A percentile compares a stretch with the other conserved stretches of the same genome.
Conservation (phyloP, 2,329 filamentous ascomycete species). For the Tolypocladium pustulatum region DNA sequence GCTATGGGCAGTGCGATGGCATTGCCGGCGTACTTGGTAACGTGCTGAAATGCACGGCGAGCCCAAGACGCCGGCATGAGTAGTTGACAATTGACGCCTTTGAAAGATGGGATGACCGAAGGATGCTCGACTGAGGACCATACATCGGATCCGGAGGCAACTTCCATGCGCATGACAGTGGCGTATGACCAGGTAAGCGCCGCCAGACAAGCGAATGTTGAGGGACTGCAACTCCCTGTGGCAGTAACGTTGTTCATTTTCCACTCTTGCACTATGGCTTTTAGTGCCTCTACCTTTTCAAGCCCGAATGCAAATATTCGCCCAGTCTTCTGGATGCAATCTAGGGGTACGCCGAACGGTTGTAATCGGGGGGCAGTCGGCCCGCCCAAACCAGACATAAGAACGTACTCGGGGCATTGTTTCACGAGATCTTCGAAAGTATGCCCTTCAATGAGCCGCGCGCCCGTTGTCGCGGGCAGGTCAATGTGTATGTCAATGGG, state of each 20-base stretch:
- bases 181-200: conserved; percentile 29
- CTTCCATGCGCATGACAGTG: conserved; percentile 18
- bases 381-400: conserved; percentile 20
- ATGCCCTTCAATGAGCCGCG: conserved; percentile 6
- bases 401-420: conserved; percentile 27
- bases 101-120: background rate
- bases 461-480: conserved; percentile 11
- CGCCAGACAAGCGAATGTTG: conserved; percentile 29
- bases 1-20: conserved; percentile 28
- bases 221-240: conserved; percentile 3
- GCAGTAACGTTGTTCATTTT: background rate
- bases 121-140: background rate
- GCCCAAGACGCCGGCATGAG: conserved; percentile 33
- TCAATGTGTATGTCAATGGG: conserved; percentile 4
- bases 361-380: conserved; percentile 15
- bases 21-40: conserved; percentile 28
- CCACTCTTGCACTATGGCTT: conserved; percentile 10
- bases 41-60: conserved; percentile 19
- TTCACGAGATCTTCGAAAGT: conserved; percentile 15
- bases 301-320: conserved; percentile 30
- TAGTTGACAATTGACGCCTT: conserved; percentile 12
- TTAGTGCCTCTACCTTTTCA: conserved; percentile 20
- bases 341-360: conserved; percentile 17
- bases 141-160: background rate
- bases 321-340: conserved; percentile 23